phyloP scores from a whole-genome alignment of 805 yeast species.

The Kluyveromyces nonfermentans region DNA sequence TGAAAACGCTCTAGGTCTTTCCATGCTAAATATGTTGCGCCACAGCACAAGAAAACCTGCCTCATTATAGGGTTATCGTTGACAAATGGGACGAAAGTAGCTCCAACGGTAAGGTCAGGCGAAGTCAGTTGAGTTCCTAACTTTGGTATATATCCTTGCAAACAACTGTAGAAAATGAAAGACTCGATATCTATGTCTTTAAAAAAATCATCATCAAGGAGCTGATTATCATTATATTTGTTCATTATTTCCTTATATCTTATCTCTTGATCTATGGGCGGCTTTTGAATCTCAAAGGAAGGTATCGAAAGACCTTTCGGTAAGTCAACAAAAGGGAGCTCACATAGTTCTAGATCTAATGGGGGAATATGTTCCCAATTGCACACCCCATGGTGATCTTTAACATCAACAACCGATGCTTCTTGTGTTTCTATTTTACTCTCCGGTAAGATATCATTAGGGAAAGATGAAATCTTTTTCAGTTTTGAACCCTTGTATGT shows the following conservation, averaged over 20 bases:
- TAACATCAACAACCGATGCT: too few relatives aligned
- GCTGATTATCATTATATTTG: conserved; percentile 6
- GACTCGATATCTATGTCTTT: conserved; percentile 6
- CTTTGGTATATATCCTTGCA: conserved; percentile 33
- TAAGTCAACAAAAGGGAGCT: conserved; percentile 5
- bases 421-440: background rate
- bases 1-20: conserved; percentile 20
- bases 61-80: conserved; percentile 23
- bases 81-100: conserved; percentile 33
- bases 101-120: conserved; percentile 32
- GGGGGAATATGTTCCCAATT: background rate
- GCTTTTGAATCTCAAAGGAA: conserved; percentile 5
- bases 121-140: conserved; percentile 37
- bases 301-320: conserved; percentile 6
- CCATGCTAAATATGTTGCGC: conserved; percentile 32
- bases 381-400: too few relatives aligned
- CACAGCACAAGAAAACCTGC: conserved; percentile 34
- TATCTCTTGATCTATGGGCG: conserved; percentile 1
- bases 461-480: background rate
- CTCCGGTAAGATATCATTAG: background rate
- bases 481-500: background rate
- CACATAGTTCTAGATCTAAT: conserved; percentile 4
- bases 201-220: conserved; percentile 6
- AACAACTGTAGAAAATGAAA: conserved; percentile 29
- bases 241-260: conserved; percentile 5